Base-by-base conservation (phyloP, 2,329 filamentous ascomycete species). In the Cytospora paraplurivora region DNA sequence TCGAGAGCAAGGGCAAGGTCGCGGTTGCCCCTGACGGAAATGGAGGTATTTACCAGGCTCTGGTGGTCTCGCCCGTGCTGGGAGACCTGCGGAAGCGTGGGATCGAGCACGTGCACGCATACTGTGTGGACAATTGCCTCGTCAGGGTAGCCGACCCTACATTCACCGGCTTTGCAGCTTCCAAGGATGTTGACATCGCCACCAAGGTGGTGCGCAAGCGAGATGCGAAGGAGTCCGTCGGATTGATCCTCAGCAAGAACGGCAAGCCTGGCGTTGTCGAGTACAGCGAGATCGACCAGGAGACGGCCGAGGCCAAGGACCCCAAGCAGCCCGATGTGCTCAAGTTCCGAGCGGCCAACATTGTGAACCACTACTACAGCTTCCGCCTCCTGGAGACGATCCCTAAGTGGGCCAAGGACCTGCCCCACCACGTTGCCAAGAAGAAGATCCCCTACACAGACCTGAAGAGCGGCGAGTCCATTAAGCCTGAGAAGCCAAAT, bases 171-270 rank as follows among this genome's bases (percentile, higher is more conserved):
- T 98, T 98, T 79, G 86, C 93, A 5, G 93, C 94, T 50, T 86
- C 88, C 58, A 91, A 94, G 76, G 81, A 92, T 66, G 94, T 97
- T 70, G 93, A 97, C 78, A 96, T 99, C 72, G 94, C 94, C 37
- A 99, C 95, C 70, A 99, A 99, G 83, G 95, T 97, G n/a, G 95
- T 99, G 66, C 92, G 95, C 71, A 99, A 99, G 87, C 93, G 95
- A 72, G 91, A 94, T 74, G 94, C 95, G 59, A 96, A 92, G 73
- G 95, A 99, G 81, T 93, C 93, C 1, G 95, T 99, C 44, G 95
- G 95, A 53, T 83, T 99, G 67, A 98, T 99, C 72, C 80, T 99
- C 63, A 88, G 90, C 73, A 97, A 96, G 85, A 96, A 98, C 76
- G 93, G 93, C 77, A 93, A 91, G 79, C 95, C 95, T 47, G 95